phyloP scores from a whole-genome alignment of 768 basidiomycete species.

The Suillus lakei region DNA sequence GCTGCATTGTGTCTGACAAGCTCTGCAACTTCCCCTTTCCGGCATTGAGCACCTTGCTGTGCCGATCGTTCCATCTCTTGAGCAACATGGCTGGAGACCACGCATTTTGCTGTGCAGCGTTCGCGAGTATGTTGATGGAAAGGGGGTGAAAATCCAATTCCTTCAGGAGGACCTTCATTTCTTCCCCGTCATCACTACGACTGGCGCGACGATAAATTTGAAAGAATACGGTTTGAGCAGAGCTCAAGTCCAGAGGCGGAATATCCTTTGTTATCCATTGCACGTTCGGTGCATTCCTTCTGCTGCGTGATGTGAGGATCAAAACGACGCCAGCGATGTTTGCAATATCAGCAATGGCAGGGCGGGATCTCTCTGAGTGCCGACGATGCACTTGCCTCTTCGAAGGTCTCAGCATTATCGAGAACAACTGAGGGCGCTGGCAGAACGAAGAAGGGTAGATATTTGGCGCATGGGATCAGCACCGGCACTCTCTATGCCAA shows the following conservation, averaged over 20 bases:
- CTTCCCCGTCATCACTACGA: not conserved
- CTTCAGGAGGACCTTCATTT: not conserved
- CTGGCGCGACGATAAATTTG: not conserved
- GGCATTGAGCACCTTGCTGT: no score
- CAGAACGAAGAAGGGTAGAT: not conserved
- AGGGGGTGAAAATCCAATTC: not conserved
- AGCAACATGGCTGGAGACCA: no score
- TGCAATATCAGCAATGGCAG: not conserved
- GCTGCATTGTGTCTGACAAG: no score
- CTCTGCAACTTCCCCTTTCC: no score
- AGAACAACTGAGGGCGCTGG: constrained; percentile 3
- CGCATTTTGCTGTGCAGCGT: no score
- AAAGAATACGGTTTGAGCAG: not conserved
- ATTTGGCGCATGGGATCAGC: not conserved
- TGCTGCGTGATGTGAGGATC: not conserved
- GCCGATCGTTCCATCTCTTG: no score
- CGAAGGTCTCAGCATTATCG: constrained; percentile 1
- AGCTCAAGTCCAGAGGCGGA: not conserved
- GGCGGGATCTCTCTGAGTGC: not conserved
- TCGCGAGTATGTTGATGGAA: no score
- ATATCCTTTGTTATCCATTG: not conserved
- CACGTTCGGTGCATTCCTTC: not conserved
- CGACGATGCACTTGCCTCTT: not conserved
- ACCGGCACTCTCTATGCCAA: not conserved
- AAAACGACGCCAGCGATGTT: not conserved